phyloP scores from a whole-genome alignment of 371 early-diverging fungal species.

The Dichotomocladium elegans region DNA sequence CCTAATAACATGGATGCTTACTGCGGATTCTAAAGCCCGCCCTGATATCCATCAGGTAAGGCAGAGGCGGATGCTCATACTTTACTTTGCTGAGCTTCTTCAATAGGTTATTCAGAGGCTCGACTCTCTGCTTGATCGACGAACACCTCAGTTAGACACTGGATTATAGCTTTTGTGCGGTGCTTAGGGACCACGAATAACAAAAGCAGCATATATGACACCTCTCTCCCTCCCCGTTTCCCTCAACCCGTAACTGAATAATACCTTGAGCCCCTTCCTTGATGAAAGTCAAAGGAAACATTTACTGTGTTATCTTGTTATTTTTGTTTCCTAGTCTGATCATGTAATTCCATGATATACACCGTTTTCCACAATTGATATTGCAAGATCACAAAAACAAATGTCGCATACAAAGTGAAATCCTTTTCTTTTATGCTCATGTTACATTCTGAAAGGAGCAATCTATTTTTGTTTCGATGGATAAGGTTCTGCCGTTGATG shows the following conservation, averaged over 20 bases:
- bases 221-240: background rate
- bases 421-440: too few relatives aligned
- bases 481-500: too few relatives aligned
- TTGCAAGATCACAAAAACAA: background rate
- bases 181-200: background rate
- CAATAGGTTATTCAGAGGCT: background rate
- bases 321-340: background rate
- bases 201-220: background rate
- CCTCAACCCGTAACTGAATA: too few relatives aligned
- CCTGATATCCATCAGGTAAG: constrained; percentile 55
- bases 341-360: background rate
- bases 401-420: too few relatives aligned
- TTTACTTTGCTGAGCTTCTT: background rate
- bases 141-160: background rate
- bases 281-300: too few relatives aligned
- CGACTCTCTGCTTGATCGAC: background rate
- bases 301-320: background rate
- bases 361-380: background rate
- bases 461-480: too few relatives aligned
- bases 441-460: too few relatives aligned
- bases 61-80: background rate
- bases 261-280: too few relatives aligned
- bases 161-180: too few relatives aligned
- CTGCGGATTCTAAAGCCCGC: constrained; percentile 60
- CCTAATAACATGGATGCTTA: constrained; percentile 64